phyloP scores from a whole-genome alignment of 2,329 filamentous ascomycete genomes.

The Phialophora expanda region DNA sequence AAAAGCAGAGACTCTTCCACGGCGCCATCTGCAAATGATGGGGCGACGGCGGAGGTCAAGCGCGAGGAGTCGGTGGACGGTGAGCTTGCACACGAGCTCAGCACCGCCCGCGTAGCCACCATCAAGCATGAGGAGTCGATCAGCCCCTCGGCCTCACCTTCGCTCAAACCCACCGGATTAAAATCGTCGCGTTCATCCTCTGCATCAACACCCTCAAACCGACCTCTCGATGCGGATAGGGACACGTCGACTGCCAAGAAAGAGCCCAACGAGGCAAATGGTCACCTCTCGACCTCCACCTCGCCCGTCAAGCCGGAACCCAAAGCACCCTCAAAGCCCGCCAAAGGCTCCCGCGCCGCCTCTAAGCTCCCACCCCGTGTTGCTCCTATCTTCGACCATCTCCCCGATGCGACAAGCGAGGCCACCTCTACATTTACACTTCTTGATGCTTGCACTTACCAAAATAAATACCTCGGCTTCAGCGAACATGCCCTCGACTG shows the following conservation, averaged over 20 bases:
- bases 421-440: slow-evolving; percentile 78
- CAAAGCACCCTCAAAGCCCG: slow-evolving; percentile 65
- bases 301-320: slow-evolving; percentile 62
- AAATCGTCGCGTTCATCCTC: slow-evolving; percentile 38
- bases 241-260: slow-evolving; percentile 41
- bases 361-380: slow-evolving; percentile 70
- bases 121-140: slow-evolving; percentile 35
- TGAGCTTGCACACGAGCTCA: slow-evolving; percentile 32
- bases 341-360: slow-evolving; percentile 74
- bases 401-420: slow-evolving; percentile 78
- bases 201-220: slow-evolving; percentile 31
- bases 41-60: slow-evolving; percentile 35
- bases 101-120: slow-evolving; percentile 27
- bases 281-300: slow-evolving; percentile 61
- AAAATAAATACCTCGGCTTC: slow-evolving; percentile 85
- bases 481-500: slow-evolving; percentile 95
- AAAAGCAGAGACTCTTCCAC: slow-evolving; percentile 23
- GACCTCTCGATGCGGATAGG: slow-evolving; percentile 18
- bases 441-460: slow-evolving; percentile 86
- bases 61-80: slow-evolving; percentile 31
- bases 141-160: slow-evolving; percentile 34
- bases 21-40: slow-evolving; percentile 30
- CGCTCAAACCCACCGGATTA: slow-evolving; percentile 25
- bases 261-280: slow-evolving; percentile 59
- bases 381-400: slow-evolving; percentile 71